These are phyloP conservation scores for Neltuma alba DNA, from an alignment of 306 rosid species.

Conservation along the genomic window DNA sequence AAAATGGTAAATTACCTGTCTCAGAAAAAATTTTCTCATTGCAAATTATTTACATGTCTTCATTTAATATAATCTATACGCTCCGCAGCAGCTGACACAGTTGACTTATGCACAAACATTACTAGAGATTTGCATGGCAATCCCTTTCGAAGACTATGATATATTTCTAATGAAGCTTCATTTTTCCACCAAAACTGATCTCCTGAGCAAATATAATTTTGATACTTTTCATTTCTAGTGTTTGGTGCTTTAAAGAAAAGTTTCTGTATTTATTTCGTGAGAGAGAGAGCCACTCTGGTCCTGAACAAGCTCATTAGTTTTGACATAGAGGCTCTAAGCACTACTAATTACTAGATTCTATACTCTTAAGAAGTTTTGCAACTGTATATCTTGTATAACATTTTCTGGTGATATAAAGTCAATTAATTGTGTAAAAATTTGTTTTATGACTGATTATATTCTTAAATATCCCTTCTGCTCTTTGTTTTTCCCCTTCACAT, in stretches of 20 bases:
- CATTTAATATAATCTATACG: neutral
- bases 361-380: neutral
- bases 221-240: neutral
- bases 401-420: no score
- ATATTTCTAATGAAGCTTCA: neutral
- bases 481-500: neutral
- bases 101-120: neutral
- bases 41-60: neutral
- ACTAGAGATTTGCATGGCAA: neutral
- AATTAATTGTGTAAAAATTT: no score
- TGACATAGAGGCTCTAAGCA: neutral
- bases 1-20: neutral
- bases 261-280: no score
- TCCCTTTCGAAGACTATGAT: neutral
- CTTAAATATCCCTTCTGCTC: neutral
- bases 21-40: neutral
- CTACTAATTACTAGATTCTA: neutral
- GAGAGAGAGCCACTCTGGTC: neutral
- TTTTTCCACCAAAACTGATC: neutral
- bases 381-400: neutral
- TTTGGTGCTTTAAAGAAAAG: neutral
- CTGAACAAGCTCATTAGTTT: neutral
- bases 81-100: neutral
- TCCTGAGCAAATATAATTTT: neutral
- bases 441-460: neutral